Base-by-base conservation (phyloP, 2,329 filamentous ascomycete genomes). In the Cryphonectria japonica region DNA sequence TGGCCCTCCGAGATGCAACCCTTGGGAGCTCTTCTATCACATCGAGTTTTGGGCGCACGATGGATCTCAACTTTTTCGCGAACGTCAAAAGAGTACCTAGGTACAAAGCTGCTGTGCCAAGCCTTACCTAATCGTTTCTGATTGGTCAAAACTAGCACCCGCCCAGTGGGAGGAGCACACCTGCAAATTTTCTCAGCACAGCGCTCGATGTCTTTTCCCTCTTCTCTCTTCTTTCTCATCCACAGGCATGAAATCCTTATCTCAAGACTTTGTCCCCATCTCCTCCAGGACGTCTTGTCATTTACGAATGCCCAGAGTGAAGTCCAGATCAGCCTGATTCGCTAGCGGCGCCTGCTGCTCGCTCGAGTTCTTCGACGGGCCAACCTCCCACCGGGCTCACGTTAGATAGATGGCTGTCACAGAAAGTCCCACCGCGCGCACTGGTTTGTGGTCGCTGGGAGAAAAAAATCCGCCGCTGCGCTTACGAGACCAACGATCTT, bases 331-430 rank as follows among this genome's bases (percentile, higher is more conserved):
- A 93, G 67, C 92, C 92, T 93, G 93, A 94, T 94, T 94, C 95
- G 95, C 95, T 98, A 98, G 93, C 94, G 89, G 93, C 91, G 91
- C 93, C 93, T 94, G 93, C 88, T 62, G 54, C 66, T 29, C 32
- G 22, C 52, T 69, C 62, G 63, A 65, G 63, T 65, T 50, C 62
- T 66, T 54, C 52, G 68, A 61, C 76, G 72, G 70, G 75, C 83
- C 75, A 76, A 69, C 80, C 81, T 81, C 79, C 83, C 81, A 89
- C 93, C 93, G 91, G 92, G 87, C 89, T 91, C 92, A 64, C 87
- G 94, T 95, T 97, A 97, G 94, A 97, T 97, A 97, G 94, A 89
- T 89, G 89, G 90, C 94, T 93, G 92, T 87, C 82, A 97, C 93
- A 97, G 87, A 79, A 74, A 37, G 46, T 54, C 41, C 62, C 54